phyloP scores from a whole-genome alignment of 140 eudicot species.

The Stevia rebaudiana region DNA sequence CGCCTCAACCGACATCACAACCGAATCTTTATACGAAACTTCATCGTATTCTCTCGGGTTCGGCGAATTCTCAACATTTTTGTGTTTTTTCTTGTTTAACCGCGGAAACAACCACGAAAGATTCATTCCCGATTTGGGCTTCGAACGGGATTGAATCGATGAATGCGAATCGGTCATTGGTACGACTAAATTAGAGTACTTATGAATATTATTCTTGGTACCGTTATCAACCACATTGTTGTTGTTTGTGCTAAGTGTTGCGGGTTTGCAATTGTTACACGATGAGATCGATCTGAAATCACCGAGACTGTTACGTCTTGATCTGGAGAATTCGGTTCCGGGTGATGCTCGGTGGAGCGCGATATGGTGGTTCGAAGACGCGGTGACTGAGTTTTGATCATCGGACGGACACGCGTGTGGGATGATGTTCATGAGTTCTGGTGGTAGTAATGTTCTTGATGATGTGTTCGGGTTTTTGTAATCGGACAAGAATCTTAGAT shows the following conservation, averaged over 20 bases:
- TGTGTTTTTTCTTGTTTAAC: conserved; percentile 73
- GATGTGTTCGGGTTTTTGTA: conserved; percentile 46
- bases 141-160: conserved; percentile 44
- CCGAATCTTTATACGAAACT: conserved; percentile 39
- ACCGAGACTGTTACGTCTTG: conserved; percentile 73
- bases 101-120: conserved; percentile 76
- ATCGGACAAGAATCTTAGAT: conserved; percentile 34
- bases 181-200: conserved; percentile 49
- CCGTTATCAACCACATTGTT: neutral
- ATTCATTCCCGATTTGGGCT: conserved; percentile 42
- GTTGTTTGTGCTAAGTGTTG: conserved; percentile 26
- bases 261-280: conserved; percentile 75
- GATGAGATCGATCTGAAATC: conserved; percentile 64
- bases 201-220: conserved; percentile 30
- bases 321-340: conserved; percentile 42
- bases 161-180: conserved; percentile 76
- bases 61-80: conserved; percentile 43
- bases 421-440: conserved; percentile 35
- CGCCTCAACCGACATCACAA: conserved; percentile 44
- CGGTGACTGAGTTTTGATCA: conserved; percentile 50
- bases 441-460: conserved; percentile 50
- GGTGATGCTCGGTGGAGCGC: conserved; percentile 40
- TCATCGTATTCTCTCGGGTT: conserved; percentile 43
- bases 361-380: conserved; percentile 10
- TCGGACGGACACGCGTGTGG: conserved; percentile 54